Evolutionary conservation across 331 rosid species (phyloP), one percentile per base, ranked within the genome.

Genomic region (Pyracantha coccinea): DNA sequence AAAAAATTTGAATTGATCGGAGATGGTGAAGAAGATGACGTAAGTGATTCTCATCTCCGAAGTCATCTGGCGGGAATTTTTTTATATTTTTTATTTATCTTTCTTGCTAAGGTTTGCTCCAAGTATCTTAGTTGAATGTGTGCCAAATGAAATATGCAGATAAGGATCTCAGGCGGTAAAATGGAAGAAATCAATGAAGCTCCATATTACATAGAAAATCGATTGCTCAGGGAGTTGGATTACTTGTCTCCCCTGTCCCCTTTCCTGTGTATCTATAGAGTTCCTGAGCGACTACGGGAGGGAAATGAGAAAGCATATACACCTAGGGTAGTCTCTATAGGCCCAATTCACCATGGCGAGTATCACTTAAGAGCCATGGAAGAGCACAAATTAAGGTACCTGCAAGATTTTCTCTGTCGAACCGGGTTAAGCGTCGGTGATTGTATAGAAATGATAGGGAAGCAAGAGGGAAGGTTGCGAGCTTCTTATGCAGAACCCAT

Each of bases 311-410:
- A 70, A 0, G 65, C 80, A 15, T 71, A 71, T 35, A 70, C 73
- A 44, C 83, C 86, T 25, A 17, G 19, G n/a, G 6, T 72, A 0
- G 52, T 75, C 28, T 70, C 86, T 4, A 79, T 83, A 20, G 76
- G 83, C 8, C 81, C 81, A 0, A 25, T 75, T 25, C 81, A 83
- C 25, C 78, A 78, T 61, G 66, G 31, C 0, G 15, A 29, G 0
- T 1, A 23, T 11, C 20, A 4, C 9, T 72, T 75, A 4, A 11
- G 50, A 38, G 29, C 44, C 38, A 79, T 59, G 81, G 81, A 83
- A 72, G 75, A 47, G 1, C 62, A 47, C 4, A 83, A 75, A 66
- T 29, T 0, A 53, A 16, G 78, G 53, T 79, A 58, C 29, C 17
- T 83, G 4, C 2, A 6, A 16, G 47, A 72, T 11, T 83, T 75